Evolutionary conservation across 371 early-diverging fungal genomes (phyloP), one percentile per base, ranked within the genome.

Genomic region (Lichtheimia ramosa): DNA sequence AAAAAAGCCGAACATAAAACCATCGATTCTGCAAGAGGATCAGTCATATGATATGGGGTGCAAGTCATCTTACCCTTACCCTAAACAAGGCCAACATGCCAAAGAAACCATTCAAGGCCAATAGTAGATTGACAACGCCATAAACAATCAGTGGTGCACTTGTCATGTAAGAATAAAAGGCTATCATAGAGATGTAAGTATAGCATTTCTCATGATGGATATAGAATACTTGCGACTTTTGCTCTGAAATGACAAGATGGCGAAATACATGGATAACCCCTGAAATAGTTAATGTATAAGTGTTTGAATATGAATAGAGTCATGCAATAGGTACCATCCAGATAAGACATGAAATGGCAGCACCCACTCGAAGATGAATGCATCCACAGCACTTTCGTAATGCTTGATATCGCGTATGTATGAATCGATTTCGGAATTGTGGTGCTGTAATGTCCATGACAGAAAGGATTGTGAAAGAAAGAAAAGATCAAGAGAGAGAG

Each of bases 371-470:
- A 24, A 81, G 54, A 68, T 81, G 78, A 50, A 81, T 73, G 52
- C 81, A 81, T 2, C 76, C 76, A 56, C 78, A 81, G 57, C 69
- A 81, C 59, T 78, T 78, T 43, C 69, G 68, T 14, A 78, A 50
- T 43, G 64, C 56, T 46, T 61, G 58, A 20, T 58, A 43, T 39
- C 43, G 51, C 23, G 66, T 61, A 34, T 66, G 66, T 24, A 66
- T 54, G 24, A 56, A 66, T 51, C 62, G 48, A 23, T 58, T 61
- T 21, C 56, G 54, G 25, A 46, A 55, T 16, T 61, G 58, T 48
- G 61, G 58, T 8, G 43, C 28, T 55, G 41, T 55, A 18, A 24
- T 40, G 28, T 43, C 41, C 24, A 55, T 23, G 12, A n/a, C n/a
- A n/a, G n/a, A 41, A 34, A 43, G 23, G 16, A 46, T 0, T 34